Evolutionary conservation across 257 asterid species (phyloP), one percentile per base, ranked within the genome.

Genomic region (Avicennia marina): DNA sequence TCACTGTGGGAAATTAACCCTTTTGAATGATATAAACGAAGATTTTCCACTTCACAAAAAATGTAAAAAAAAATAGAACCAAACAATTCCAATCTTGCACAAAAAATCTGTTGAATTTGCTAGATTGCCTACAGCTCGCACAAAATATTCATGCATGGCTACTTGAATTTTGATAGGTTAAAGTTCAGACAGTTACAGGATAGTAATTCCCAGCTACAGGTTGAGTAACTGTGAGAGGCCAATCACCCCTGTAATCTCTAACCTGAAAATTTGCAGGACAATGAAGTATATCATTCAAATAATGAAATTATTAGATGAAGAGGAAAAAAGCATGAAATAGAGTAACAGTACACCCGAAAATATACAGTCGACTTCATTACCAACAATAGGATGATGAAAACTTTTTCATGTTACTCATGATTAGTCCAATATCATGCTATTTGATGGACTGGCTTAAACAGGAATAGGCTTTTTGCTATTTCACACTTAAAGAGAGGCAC

Each of bases 201-300:
- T 83, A 89, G 69, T 89, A 86, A 62, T 89, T 89, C 57, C 97
- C 97, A 6, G 97, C 95, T 19, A 83, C 89, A 21, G 95, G 95
- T 77, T 89, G 88, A 53, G 93, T 80, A 73, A 86, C 94, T 36
- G 64, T 67, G 70, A 89, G 85, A 54, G 87, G 75, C 95, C 95
- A 89, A 65, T 86, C 95, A 25, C 74, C 63, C 72, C 97, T 71
- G 58, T 80, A 64, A 83, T 89, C 89, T 71, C 97, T 66, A 52
- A 86, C 88, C 95, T 89, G 85, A 58, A 64, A 66, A 51, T 34
- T 47, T 63, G 18, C 22, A 60, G 44, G 64, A 31, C 43, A 42
- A 62, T 29, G 24, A 51, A 43, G 55, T 46, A 21, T 47, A 47
- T 11, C 34, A 24, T 4, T 50, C 13, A 42, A 6, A 52, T 9